Evolutionary conservation across 306 rosid genomes (phyloP).

Genomic region (Comarum palustre): DNA sequence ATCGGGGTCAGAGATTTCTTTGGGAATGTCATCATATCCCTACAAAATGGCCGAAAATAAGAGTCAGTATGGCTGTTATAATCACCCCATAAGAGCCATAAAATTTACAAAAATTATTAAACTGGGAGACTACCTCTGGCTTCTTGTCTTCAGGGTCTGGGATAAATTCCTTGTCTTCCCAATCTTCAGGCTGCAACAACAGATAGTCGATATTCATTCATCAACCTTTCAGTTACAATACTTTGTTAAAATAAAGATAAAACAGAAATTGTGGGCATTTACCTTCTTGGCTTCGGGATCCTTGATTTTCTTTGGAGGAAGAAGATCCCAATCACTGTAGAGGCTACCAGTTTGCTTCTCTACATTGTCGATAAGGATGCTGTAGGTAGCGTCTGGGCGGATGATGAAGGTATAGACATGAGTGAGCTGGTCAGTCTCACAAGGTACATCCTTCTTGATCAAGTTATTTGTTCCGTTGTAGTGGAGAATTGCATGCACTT

Average conservation of each 20-base stretch:
- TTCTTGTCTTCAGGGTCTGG: conserved; percentile 95
- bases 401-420: conserved; percentile 89
- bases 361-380: conserved; percentile 81
- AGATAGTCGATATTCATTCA: conserved; percentile 21
- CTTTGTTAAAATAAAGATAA: conserved; percentile 2
- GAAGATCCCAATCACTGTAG: conserved; percentile 90
- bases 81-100: conserved; percentile 10
- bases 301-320: conserved; percentile 88
- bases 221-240: neutral
- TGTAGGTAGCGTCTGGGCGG: conserved; percentile 94
- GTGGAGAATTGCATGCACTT: conserved; percentile 87
- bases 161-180: conserved; percentile 95
- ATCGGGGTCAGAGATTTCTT: conserved; percentile 76
- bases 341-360: conserved; percentile 97
- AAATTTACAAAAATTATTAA: neutral
- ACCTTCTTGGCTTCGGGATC: conserved; percentile 95
- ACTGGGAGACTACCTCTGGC: conserved; percentile 59
- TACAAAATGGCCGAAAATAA: conserved; percentile 22
- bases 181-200: conserved; percentile 79
- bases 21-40: conserved; percentile 94
- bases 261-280: conserved; percentile 1
- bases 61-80: neutral
- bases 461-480: conserved; percentile 77
- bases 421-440: conserved; percentile 94
- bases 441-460: conserved; percentile 98